phyloP scores from a whole-genome alignment of 2,329 filamentous ascomycete species.

The Cryphonectria radicalis region DNA sequence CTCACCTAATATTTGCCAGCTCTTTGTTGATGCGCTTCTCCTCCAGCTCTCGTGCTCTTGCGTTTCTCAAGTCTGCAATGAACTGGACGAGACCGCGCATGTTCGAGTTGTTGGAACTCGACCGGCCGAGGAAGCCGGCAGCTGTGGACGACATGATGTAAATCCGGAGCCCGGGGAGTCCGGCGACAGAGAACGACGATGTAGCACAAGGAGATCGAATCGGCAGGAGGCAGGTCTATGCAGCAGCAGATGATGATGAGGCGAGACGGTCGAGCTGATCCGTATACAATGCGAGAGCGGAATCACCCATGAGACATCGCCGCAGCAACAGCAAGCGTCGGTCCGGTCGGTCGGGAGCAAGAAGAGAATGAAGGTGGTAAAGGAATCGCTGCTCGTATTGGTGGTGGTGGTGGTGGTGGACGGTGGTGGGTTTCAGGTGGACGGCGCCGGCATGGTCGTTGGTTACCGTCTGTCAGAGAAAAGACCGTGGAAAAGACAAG shows the following conservation, averaged over 20 bases:
- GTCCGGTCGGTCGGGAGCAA: neutral
- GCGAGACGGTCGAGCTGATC: slow-evolving; percentile 24
- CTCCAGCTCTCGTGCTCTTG: slow-evolving; percentile 90
- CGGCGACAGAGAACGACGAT: neutral
- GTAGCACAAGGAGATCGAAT: neutral
- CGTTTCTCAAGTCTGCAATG: slow-evolving; percentile 95
- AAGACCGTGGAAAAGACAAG: neutral
- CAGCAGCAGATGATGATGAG: neutral
- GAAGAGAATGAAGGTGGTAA: neutral
- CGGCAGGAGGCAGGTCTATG: neutral
- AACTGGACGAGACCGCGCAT: slow-evolving; percentile 93
- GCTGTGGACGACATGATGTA: slow-evolving; percentile 60
- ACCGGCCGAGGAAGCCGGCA: slow-evolving; percentile 68
- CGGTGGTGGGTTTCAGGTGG: slow-evolving; percentile 15
- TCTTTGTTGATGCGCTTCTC: slow-evolving; percentile 99
- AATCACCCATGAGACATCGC: slow-evolving; percentile 28
- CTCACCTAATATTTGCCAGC: slow-evolving; percentile 88
- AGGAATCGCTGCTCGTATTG: slow-evolving; percentile 3
- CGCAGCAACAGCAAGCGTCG: slow-evolving; percentile 3
- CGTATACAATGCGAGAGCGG: slow-evolving; percentile 24
- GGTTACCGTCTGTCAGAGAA: neutral
- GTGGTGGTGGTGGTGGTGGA: neutral
- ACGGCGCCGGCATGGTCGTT: slow-evolving; percentile 22
- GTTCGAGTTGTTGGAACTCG: slow-evolving; percentile 66
- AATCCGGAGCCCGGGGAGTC: slow-evolving; percentile 18